Evolutionary conservation across 345 rosid genomes (phyloP).

Genomic region (Jatropha curcas): DNA sequence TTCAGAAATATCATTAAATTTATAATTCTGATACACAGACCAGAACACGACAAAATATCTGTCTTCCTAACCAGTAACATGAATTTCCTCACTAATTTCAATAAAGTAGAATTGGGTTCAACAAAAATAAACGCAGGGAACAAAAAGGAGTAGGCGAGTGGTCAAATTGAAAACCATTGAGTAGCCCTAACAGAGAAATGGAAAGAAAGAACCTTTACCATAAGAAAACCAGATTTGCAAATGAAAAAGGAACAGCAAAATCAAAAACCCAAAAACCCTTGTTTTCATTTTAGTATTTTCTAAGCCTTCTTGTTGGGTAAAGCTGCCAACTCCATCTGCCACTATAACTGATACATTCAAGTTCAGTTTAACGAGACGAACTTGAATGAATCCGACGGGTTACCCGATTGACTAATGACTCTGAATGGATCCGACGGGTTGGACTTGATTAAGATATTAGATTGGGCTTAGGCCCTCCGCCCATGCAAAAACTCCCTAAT

Average conservation of each 20-base stretch:
- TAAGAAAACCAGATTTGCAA: slow-evolving; percentile 28
- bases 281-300: slow-evolving; percentile 11
- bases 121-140: neutral
- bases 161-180: neutral
- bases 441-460: neutral
- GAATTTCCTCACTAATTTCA: neutral
- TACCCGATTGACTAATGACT: neutral
- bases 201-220: slow-evolving; percentile 32
- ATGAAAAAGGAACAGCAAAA: slow-evolving; percentile 28
- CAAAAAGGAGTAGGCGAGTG: neutral
- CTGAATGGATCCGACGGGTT: too few relatives aligned
- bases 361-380: neutral
- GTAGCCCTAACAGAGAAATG: neutral
- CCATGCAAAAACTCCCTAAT: too few relatives aligned
- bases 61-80: neutral
- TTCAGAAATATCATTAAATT: neutral
- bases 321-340: neutral
- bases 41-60: neutral
- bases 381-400: neutral
- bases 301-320: neutral
- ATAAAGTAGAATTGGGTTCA: neutral
- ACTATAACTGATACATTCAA: neutral
- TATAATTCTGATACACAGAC: neutral
- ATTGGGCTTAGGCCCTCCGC: too few relatives aligned
- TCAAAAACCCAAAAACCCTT: neutral